Evolutionary conservation across 1,284 basidiomycete species (phyloP).

Genomic region (Coniophora puteana): DNA sequence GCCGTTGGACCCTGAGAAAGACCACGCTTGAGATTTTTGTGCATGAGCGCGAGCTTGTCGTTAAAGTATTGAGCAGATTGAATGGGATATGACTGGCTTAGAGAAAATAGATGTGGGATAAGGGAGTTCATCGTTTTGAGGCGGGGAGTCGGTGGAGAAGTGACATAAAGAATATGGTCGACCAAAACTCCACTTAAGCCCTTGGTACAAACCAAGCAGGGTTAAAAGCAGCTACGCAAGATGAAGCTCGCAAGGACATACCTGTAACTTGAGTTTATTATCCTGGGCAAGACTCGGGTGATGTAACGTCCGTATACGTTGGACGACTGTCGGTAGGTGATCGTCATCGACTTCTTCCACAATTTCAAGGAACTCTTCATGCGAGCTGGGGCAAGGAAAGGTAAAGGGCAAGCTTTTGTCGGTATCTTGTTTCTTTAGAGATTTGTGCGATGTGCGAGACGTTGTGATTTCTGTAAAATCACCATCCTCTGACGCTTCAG

Average conservation of each 20-base stretch:
- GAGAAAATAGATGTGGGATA: slow-evolving; percentile 78
- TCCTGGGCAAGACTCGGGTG: slow-evolving; percentile 89
- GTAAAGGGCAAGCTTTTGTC: slow-evolving; percentile 82
- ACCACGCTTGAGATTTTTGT: slow-evolving; percentile 90
- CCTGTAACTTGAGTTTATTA: slow-evolving; percentile 92
- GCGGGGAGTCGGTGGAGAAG: slow-evolving; percentile 59
- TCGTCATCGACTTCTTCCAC: slow-evolving; percentile 66
- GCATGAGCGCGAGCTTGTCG: slow-evolving; percentile 85
- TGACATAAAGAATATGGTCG: slow-evolving; percentile 84
- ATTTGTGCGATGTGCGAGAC: slow-evolving; percentile 23
- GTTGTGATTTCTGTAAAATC: slow-evolving; percentile 41
- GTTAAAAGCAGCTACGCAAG: slow-evolving; percentile 4
- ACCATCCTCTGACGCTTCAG: slow-evolving; percentile 31
- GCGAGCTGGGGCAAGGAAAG: slow-evolving; percentile 83
- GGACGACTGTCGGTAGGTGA: slow-evolving; percentile 80
- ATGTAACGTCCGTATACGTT: slow-evolving; percentile 88
- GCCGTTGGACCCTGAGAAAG: slow-evolving; percentile 71
- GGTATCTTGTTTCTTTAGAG: slow-evolving; percentile 25
- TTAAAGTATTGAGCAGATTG: slow-evolving; percentile 79
- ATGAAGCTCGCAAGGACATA: too few relatives aligned
- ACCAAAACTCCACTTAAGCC: slow-evolving; percentile 80
- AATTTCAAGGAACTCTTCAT: slow-evolving; percentile 87
- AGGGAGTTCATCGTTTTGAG: slow-evolving; percentile 65
- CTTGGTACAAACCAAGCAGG: slow-evolving; percentile 33
- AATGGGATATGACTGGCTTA: slow-evolving; percentile 81